phyloP scores from a whole-genome alignment of 805 yeast species.

The Ogataea trehaloabstinens region DNA sequence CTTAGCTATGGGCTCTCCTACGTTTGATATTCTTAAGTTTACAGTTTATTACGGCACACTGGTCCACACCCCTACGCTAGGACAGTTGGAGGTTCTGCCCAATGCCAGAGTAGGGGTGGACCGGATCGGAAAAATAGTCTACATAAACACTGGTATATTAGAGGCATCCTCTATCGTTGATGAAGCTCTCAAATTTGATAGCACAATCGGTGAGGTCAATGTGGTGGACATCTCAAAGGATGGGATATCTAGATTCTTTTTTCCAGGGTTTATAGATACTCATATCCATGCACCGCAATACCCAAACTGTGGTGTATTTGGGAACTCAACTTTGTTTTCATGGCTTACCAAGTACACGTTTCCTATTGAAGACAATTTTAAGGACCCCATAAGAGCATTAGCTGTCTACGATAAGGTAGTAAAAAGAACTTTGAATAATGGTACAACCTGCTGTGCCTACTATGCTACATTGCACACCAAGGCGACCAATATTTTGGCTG shows the following conservation, averaged over 20 bases:
- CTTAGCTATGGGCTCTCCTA: too few relatives aligned
- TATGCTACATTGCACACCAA: constrained; percentile 51
- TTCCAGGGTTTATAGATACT: constrained; percentile 76
- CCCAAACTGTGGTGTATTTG: constrained; percentile 75
- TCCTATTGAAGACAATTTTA: constrained; percentile 70
- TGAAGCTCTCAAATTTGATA: constrained; percentile 6
- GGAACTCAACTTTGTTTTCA: constrained; percentile 64
- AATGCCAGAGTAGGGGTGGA: constrained; percentile 60
- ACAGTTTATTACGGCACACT: constrained; percentile 65
- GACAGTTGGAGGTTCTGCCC: constrained; percentile 50
- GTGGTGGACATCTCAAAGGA: constrained; percentile 32
- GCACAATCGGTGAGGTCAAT: constrained; percentile 19
- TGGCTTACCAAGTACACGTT: constrained; percentile 87
- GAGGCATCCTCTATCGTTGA: constrained; percentile 1
- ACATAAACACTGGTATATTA: constrained; percentile 4
- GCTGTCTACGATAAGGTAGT: constrained; percentile 65
- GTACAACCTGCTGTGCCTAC: constrained; percentile 87
- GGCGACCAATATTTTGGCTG: constrained; percentile 72
- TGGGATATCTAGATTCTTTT: constrained; percentile 48
- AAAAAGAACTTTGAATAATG: constrained; percentile 59
- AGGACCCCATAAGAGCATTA: constrained; percentile 48
- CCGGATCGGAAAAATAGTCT: constrained; percentile 47
- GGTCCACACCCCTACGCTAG: constrained; percentile 61
- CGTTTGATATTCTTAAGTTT: too few relatives aligned
- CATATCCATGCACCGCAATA: constrained; percentile 79